Percentiles rank a stretch among this genome's conserved stretches.
Evolutionary conservation across 106 monocot genomes (phyloP).

Genomic region (Dioscorea alata): DNA sequence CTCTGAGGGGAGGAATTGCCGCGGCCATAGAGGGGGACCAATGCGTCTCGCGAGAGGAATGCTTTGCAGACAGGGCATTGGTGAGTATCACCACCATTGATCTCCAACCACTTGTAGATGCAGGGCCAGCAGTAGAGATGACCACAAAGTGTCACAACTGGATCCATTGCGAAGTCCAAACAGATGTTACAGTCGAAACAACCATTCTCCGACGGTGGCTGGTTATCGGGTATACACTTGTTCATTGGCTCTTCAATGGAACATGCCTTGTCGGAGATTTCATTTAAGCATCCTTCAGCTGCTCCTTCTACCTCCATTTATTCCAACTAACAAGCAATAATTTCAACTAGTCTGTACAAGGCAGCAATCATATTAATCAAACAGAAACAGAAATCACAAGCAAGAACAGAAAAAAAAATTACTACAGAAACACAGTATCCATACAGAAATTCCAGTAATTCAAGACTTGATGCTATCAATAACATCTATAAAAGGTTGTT

Average conservation of each 20-base stretch:
- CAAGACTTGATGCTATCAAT: too few species aligned
- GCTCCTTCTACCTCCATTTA: neutral
- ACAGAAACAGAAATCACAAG: too few species aligned
- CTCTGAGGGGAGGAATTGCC: slow-evolving; percentile 3
- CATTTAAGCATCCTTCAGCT: neutral
- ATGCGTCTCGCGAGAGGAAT: slow-evolving; percentile 16
- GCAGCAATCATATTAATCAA: too few species aligned
- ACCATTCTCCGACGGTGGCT: neutral
- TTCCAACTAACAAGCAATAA: too few species aligned
- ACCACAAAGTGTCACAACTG: slow-evolving; percentile 55
- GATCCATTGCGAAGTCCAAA: slow-evolving; percentile 34
- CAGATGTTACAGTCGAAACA: slow-evolving; percentile 65
- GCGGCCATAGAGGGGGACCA: slow-evolving; percentile 41
- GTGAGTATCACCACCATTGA: neutral
- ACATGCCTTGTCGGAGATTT: neutral
- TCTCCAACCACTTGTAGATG: slow-evolving; percentile 42
- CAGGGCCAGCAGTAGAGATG: slow-evolving; percentile 65
- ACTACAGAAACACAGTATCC: too few species aligned
- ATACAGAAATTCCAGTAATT: too few species aligned
- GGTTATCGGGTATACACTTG: neutral
- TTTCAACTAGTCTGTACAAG: too few species aligned
- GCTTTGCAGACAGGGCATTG: slow-evolving; percentile 32
- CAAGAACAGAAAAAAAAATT: too few species aligned
- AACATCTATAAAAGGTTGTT: too few species aligned
- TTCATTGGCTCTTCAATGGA: neutral